Base-by-base conservation (phyloP, 2,329 filamentous ascomycete species). In the Phyllosticta citriasiana region DNA sequence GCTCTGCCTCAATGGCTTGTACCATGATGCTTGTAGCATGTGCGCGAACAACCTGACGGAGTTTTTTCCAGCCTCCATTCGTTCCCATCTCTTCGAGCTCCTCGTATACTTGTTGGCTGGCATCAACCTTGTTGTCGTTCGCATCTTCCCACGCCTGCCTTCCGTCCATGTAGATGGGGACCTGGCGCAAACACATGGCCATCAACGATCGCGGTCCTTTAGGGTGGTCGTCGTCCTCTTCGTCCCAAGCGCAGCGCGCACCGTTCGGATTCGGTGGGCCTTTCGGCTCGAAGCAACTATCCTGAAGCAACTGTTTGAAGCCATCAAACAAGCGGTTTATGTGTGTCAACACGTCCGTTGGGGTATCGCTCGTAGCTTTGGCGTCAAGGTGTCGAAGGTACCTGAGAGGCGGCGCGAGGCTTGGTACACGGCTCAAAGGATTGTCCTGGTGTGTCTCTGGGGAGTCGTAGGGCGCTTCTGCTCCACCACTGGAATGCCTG, bases 41-140 rank as follows among this genome's bases (percentile, higher is more conserved):
- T 24, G 75, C 72, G 27, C 76, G 67, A 4, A 77, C 73, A 1
- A 77, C 70, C 25, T 75, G 70, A 27, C 72, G 73, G 57, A 79
- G 70, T 1, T 69, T 69, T 4, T 69, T 65, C 74, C 76, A 78
- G 14, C 70, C 71, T 14, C 63, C 57, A 3, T 64, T 61, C 27
- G 71, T 68, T 55, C 73, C 73, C 57, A 76, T 71, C 2, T 64
- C 64, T 10, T 66, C 63, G 4, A 78, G 67, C 19, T 77, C 69
- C 12, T 68, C 66, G 63, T 77, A 77, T 8, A 78, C 67, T 27
- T 76, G 74, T 16, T 67, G 68, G 6, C 68, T 66, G 7, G 74
- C 63, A 56, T 77, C 75, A 4, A 69, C 67, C 9, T 70, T 69
- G 27, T 66, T 65, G 25, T 68, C 62, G 50, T 64, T 65, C 12